Base-by-base conservation (phyloP, 306 rosid species). In the Vigna unguiculata region DNA sequence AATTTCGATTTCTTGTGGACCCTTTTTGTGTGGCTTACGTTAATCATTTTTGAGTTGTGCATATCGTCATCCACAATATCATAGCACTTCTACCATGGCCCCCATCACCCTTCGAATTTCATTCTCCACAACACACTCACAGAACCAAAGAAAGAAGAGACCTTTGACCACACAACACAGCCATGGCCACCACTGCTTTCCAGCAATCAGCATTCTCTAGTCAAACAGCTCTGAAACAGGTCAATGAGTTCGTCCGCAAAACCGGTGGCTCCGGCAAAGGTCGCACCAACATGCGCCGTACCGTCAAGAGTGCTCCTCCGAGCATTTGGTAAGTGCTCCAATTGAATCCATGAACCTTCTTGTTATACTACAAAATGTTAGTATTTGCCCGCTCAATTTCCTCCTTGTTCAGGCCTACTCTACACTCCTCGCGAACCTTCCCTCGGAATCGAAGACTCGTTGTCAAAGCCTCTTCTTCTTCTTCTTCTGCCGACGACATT, bases 141-240 rank as follows among this genome's bases (percentile, higher is more conserved):
- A 65, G 7, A 38, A 75, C 34, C 59, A 51, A 32, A 80, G 72
- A 28, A 41, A 75, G 45, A 15, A 43, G 48, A 12, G 15, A 28
- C 46, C 16, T 10, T 43, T 3, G 48, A 15, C 48, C 3, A 10
- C 48, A 41, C 14, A 4, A 25, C 40, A 20, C 17, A 40, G 30
- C 7, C 81, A 91, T 94, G 98, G 97, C 98, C 69, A 90, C 96
- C 75, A 90, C 91, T 76, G 93, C 88, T 20, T 52, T 92, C 73
- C 97, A 95, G 72, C 97, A 85, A 66, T 90, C 97, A 10, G 95
- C 99, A 63, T 92, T 95, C 32, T 60, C 92, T 13, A 92, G 97
- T 69, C 97, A 92, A 83, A 76, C 90, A 20, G 92, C 91, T 69
- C 72, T 92, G 85, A 95, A 87, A 87, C 98, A 83, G 52, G 80